Evolutionary conservation across 768 basidiomycete species (phyloP).

Genomic region (Trichaptum fuscoviolaceum): DNA sequence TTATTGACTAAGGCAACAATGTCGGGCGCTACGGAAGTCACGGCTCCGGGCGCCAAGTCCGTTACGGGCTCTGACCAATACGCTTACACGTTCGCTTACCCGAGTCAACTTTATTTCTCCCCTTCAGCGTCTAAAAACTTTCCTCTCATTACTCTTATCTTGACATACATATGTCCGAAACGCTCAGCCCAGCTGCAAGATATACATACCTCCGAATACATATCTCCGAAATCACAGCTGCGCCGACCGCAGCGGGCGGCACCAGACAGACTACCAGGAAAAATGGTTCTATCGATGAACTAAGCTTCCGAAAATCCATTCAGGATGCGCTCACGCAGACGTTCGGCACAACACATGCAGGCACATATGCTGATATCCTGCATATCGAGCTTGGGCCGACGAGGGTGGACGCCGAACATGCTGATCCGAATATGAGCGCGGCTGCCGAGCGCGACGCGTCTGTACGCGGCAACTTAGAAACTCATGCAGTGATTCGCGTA

Average conservation of each 20-base stretch:
- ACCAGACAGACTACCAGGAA: not conserved
- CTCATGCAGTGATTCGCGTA: not conserved
- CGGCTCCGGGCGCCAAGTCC: too few relatives aligned
- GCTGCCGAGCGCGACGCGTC: not conserved
- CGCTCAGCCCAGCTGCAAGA: not conserved
- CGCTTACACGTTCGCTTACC: too few relatives aligned
- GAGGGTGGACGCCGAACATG: not conserved
- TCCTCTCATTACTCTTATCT: not conserved
- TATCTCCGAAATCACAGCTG: not conserved
- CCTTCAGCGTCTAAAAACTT: not conserved
- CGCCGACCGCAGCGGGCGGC: too few relatives aligned
- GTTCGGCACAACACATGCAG: constrained; percentile 3
- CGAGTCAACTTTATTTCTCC: not conserved
- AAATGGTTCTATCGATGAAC: not conserved
- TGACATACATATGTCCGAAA: not conserved
- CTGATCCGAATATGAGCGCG: not conserved
- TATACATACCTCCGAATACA: not conserved
- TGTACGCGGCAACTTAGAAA: not conserved
- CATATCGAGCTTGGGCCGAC: not conserved
- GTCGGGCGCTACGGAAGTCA: too few relatives aligned
- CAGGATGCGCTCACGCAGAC: constrained; percentile 2
- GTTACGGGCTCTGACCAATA: too few relatives aligned
- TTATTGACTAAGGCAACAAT: too few relatives aligned
- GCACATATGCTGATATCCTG: not conserved
- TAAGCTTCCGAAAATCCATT: not conserved